Base-by-base conservation (phyloP, 2,329 filamentous ascomycete species). In the Alternaria sp. region DNA sequence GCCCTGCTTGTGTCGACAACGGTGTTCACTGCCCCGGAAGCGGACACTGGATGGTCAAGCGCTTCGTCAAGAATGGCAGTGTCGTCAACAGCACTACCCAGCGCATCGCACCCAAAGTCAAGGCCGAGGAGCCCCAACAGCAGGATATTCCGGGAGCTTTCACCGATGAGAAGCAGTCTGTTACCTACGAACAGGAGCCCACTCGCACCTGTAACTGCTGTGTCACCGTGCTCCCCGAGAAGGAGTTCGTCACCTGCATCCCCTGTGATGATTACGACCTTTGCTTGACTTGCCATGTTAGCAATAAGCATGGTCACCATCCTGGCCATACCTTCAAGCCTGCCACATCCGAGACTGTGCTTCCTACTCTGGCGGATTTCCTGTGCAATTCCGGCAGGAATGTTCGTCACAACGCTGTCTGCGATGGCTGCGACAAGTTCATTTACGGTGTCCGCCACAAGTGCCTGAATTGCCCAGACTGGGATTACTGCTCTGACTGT, bases 381-480 rank as follows among this genome's bases (percentile, higher is more conserved):
- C 89, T 92, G 68, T 89, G 96, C 75, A 84, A 84, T 36, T 87
- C 94, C 36, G 94, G 95, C 67, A 91, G 94, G 62, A 92, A 92
- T 77, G 86, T 89, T 71, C 84, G 86, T 62, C 95, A 99, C 81
- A 89, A 91, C 61, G 95, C 96, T 62, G 89, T 97, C 66, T 99
- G 95, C 75, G 95, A 99, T 82, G 92, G 92, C 41, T 99, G 96
- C 78, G 92, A 98, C 71, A 90, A 88, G 85, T 89, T 88, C 78
- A 95, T 99, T 72, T 85, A 86, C 69, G 96, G 95, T 70, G 86
- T 97, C 58, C 94, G 95, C 69, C 91, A 98, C 87, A 99, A 99
- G 85, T 99, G 95, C 79, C 85, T 98, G 66, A 90, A 93, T 77
- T 99, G 95, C 83, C 95, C 96, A 43, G 95, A 99, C 79, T 99